These are phyloP conservation scores for Stygiomarasmius scandens DNA, from an alignment of 1,284 basidiomycete species.

Conservation along the genomic window DNA sequence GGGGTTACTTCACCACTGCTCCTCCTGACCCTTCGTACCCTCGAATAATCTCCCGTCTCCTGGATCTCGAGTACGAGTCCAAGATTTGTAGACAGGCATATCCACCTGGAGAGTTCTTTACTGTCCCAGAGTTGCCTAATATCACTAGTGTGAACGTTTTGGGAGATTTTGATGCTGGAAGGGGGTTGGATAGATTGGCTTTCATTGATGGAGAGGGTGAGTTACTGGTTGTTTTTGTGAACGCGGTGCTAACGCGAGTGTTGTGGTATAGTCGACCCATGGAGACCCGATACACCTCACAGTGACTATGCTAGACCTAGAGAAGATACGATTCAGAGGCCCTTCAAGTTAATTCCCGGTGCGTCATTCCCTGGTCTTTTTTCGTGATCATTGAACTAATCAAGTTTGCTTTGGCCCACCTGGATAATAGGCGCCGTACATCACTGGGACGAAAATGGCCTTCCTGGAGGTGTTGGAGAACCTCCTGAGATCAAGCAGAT, in stretches of 20 bases:
- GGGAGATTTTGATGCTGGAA: constrained; percentile 60
- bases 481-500: constrained; percentile 81
- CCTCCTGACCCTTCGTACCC: constrained; percentile 67
- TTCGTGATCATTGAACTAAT: neutral
- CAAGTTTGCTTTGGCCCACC: too few relatives aligned
- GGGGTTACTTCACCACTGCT: constrained; percentile 87
- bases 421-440: constrained; percentile 72
- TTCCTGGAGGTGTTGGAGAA: constrained; percentile 66
- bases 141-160: constrained; percentile 79
- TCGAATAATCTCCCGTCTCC: constrained; percentile 71
- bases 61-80: constrained; percentile 78
- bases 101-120: constrained; percentile 75
- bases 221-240: constrained; percentile 23
- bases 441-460: constrained; percentile 89
- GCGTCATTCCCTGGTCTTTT: constrained; percentile 27
- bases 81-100: constrained; percentile 88
- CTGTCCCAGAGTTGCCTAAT: constrained; percentile 75
- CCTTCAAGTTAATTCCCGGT: constrained; percentile 91
- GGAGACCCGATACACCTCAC: constrained; percentile 88
- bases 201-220: constrained; percentile 84
- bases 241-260: neutral
- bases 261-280: constrained; percentile 76
- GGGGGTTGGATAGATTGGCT: constrained; percentile 76
- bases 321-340: constrained; percentile 70
- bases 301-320: constrained; percentile 75